Percentiles rank a stretch among this genome's conserved stretches.
Conservation (phyloP, 1,284 basidiomycete species). For the Ustilago sp. region DNA sequence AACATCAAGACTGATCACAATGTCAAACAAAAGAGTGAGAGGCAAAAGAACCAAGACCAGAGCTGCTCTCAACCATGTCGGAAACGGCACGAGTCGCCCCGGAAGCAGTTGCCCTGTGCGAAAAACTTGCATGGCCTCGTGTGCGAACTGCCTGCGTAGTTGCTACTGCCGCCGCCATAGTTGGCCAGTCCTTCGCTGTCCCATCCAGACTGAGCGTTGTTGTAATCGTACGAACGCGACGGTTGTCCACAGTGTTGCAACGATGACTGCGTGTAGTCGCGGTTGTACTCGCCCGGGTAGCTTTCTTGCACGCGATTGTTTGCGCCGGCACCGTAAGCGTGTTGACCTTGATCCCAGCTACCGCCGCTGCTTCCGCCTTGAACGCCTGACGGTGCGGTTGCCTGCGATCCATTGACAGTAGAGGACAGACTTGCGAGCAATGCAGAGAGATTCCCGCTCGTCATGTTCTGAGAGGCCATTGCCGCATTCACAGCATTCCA, state of each 20-base stretch:
- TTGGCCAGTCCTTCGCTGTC: neutral
- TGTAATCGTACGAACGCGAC: neutral
- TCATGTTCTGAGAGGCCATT: conserved; percentile 11
- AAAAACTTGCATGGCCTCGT: conserved; percentile 44
- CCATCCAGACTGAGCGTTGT: conserved; percentile 3
- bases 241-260: conserved; percentile 2
- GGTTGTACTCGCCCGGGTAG: conserved; percentile 41
- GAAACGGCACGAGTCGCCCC: conserved; percentile 28
- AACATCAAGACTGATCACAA: neutral
- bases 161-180: conserved; percentile 11
- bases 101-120: conserved; percentile 27
- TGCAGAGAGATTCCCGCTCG: conserved; percentile 20
- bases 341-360: conserved; percentile 18
- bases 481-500: conserved; percentile 20
- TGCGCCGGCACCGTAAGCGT: neutral
- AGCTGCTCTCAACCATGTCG: conserved; percentile 19
- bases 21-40: too few species aligned
- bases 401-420: conserved; percentile 2
- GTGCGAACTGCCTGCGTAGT: conserved; percentile 12
- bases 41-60: neutral
- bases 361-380: neutral
- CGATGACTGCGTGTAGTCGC: conserved; percentile 15
- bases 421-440: conserved; percentile 32
- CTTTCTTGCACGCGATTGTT: conserved; percentile 10
- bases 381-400: neutral